Evolutionary conservation across 2,329 filamentous ascomycete species (phyloP), one percentile per base, ranked within the genome.

Genomic region (Graphilbum fragrans): DNA sequence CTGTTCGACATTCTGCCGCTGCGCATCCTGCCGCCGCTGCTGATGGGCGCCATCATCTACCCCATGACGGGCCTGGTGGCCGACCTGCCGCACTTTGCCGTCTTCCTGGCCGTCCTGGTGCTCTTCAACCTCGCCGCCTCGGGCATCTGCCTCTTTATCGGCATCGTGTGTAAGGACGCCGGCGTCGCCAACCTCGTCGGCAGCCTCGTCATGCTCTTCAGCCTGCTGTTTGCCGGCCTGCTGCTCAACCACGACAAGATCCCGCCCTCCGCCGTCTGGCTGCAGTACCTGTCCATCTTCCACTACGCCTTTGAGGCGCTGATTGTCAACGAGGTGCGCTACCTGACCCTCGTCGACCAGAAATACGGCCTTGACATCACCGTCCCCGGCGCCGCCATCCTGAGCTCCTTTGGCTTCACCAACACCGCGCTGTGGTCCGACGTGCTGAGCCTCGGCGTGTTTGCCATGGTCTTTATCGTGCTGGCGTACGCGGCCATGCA

Each of bases 321-420:
- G 14, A 94, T 96, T 48, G 92, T 98, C 52, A 98, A 96, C 56
- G 92, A 98, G 64, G 93, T 95, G 37, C 80, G 86, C 21, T 86
- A 86, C 53, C 69, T 98, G 35, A 90, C 84, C 0, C 73, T 98
- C 21, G 77, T 93, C 34, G 92, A 98, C 58, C 82, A 92, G 60
- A 93, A 96, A 62, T 95, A 94, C 49, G 92, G 92, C 6, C 74
- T 98, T 5, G 87, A 96, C 54, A 98, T 98, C 48, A 90, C 92
- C 40, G 87, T 98, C 0, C 92, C 92, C 0, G 92, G 92, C 27
- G 87, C 90, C 1, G 86, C 87, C 0, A 98, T 98, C 50, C 65
- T 98, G 42, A 94, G 85, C 60, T 86, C 84, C 0, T 98, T 98
- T 59, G 92, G 92, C 1, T 98, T 98, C 59, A 74, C 94, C 55